Base-by-base conservation (phyloP, 495 filamentous ascomycete species). In the Tuber aestivum region DNA sequence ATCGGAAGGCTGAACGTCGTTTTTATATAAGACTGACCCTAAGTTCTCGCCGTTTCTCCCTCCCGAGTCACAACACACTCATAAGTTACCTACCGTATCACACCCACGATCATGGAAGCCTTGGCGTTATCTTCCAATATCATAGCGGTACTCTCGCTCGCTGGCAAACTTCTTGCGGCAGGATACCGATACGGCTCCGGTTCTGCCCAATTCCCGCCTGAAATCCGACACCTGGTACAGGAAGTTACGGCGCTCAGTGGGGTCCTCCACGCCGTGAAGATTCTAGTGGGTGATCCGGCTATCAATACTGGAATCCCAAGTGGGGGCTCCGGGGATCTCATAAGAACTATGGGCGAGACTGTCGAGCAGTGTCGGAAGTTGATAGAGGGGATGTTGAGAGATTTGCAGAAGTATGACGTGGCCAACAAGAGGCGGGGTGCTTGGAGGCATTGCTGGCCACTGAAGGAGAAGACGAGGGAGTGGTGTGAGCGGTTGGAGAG, bases 171-270 rank as follows among this genome's bases (percentile, higher is more conserved):
- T 1, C 21, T 77, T 23, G 12, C 68, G n/a, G 9, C 14, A 45
- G 69, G 68, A 16, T 76, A 77, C 69, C 68, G 41, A 18, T 77
- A 76, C 75, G 76, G 76, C 32, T 61, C 42, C 3, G 2, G 72
- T 12, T 41, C 71, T 12, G 69, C 70, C 32, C 69, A 76, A 21
- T 76, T 77, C 32, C 73, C 76, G 0, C 21, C 61, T 5, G 27
- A 69, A 4, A 8, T 77, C 14, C 73, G 65, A 42, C 69, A 68
- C 16, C 69, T 77, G 8, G 18, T 71, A 14, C 27, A n/a, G 18
- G 76, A 75, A 16, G 68, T 77, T 8, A 61, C 45, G 10, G 38
- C 76, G 0, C 42, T 77, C 8, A 76, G 68, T 16, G 73, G 76
- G 27, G 48, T 71, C 10, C 69, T 77, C 21, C 38, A 71, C 18